A percentile compares a stretch with the other conserved stretches of the same genome.
These are phyloP conservation scores for Metrosideros polymorpha DNA, from an alignment of 441 rosid genomes.

Conservation along the genomic window DNA sequence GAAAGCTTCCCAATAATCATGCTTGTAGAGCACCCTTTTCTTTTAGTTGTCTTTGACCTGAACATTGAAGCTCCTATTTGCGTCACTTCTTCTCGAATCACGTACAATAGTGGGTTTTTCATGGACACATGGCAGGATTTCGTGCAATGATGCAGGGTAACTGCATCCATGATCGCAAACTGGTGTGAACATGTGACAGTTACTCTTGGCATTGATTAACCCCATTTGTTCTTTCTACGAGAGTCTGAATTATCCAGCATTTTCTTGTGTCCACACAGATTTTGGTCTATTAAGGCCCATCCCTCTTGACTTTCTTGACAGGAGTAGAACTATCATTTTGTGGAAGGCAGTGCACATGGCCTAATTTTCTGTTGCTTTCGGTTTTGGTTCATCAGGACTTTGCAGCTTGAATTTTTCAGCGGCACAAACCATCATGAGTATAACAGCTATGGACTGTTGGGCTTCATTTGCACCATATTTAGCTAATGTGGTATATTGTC, in stretches of 20 bases:
- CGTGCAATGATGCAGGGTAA: too few species aligned
- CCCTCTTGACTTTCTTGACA: neutral
- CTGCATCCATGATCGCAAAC: too few species aligned
- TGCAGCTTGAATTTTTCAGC: slow-evolving; percentile 17
- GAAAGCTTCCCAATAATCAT: neutral
- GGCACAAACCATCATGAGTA: slow-evolving; percentile 12
- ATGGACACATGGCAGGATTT: neutral
- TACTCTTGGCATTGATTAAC: neutral
- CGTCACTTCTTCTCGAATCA: neutral
- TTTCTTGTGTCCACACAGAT: neutral
- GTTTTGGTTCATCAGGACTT: slow-evolving; percentile 6
- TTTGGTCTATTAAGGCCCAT: neutral
- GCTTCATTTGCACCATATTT: slow-evolving; percentile 21
- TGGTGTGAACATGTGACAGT: too few species aligned
- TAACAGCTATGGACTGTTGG: slow-evolving; percentile 21
- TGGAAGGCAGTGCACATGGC: neutral
- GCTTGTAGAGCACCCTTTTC: neutral
- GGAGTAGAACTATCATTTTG: neutral
- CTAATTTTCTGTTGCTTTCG: neutral
- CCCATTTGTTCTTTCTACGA: too few species aligned
- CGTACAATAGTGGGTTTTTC: neutral
- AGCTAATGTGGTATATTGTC: slow-evolving; percentile 25
- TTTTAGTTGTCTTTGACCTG: neutral
- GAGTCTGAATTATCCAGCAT: neutral
- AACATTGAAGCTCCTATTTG: neutral